phyloP scores from a whole-genome alignment of 106 monocot species.

The Ottelia alismoides region DNA sequence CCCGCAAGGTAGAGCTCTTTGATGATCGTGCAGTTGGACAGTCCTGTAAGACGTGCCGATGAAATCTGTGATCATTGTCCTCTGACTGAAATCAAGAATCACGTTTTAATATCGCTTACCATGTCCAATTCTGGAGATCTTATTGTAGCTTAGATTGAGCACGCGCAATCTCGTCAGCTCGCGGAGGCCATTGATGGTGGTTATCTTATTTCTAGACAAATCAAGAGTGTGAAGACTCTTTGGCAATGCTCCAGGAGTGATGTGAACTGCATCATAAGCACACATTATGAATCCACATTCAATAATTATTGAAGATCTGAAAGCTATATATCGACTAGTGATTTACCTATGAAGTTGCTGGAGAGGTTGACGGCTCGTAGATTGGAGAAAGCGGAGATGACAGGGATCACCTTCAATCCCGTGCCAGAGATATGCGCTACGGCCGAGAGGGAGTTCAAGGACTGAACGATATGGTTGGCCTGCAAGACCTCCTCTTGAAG shows the following conservation, averaged over 20 bases:
- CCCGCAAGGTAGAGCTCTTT: conserved; percentile 90
- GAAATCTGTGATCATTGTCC: too few relatives aligned
- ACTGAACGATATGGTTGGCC: conserved; percentile 61
- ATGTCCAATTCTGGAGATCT: conserved; percentile 75
- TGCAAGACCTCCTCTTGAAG: conserved; percentile 39
- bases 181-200: conserved; percentile 61
- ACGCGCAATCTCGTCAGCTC: conserved; percentile 70
- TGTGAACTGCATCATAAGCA: conserved; percentile 41
- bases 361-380: conserved; percentile 80
- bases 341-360: conserved; percentile 76
- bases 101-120: conserved; percentile 29
- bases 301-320: too few relatives aligned
- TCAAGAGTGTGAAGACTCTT: conserved; percentile 77
- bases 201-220: conserved; percentile 81
- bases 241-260: conserved; percentile 53
- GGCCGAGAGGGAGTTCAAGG: conserved; percentile 47
- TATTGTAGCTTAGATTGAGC: conserved; percentile 87
- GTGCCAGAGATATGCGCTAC: conserved; percentile 70
- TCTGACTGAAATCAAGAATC: too few relatives aligned
- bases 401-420: conserved; percentile 66
- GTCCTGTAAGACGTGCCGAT: conserved; percentile 33
- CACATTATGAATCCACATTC: too few relatives aligned
- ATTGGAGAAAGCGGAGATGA: conserved; percentile 59
- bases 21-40: conserved; percentile 73
- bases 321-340: too few relatives aligned